Conservation (phyloP, 179 eudicot species). For the Spinacia oleracea region DNA sequence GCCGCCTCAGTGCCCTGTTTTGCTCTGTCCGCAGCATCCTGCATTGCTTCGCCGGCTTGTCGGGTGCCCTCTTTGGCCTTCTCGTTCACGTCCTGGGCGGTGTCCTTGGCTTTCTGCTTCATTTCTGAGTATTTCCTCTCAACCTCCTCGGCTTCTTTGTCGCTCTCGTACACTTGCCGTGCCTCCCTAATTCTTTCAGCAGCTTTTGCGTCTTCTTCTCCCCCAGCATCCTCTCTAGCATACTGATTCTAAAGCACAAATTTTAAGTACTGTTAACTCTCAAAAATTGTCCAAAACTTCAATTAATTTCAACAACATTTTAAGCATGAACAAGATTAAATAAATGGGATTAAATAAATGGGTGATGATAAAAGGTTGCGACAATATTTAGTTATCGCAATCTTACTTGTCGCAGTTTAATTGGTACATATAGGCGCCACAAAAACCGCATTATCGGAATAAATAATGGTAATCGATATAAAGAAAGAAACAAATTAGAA, state of each 20-base stretch:
- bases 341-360: too few relatives aligned
- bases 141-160: slow-evolving; percentile 21
- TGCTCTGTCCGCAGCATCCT: slow-evolving; percentile 26
- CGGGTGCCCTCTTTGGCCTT: slow-evolving; percentile 30
- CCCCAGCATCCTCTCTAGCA: slow-evolving; percentile 30
- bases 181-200: slow-evolving; percentile 25
- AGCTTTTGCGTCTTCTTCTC: slow-evolving; percentile 30
- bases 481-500: too few relatives aligned
- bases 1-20: not conserved
- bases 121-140: slow-evolving; percentile 27
- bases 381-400: too few relatives aligned
- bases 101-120: slow-evolving; percentile 24
- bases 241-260: slow-evolving; percentile 29
- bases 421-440: too few relatives aligned
- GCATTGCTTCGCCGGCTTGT: slow-evolving; percentile 28
- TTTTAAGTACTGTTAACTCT: too few relatives aligned
- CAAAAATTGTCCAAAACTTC: too few relatives aligned
- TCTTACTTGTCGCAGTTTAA: too few relatives aligned
- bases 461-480: too few relatives aligned
- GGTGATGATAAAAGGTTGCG: too few relatives aligned
- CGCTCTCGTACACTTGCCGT: slow-evolving; percentile 23
- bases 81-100: slow-evolving; percentile 22
- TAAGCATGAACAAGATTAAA: too few relatives aligned
- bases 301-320: too few relatives aligned
- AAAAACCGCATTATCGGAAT: too few relatives aligned